phyloP scores from a whole-genome alignment of 108 stramenopile genomes.

The Aurantiochytrium sp. region DNA sequence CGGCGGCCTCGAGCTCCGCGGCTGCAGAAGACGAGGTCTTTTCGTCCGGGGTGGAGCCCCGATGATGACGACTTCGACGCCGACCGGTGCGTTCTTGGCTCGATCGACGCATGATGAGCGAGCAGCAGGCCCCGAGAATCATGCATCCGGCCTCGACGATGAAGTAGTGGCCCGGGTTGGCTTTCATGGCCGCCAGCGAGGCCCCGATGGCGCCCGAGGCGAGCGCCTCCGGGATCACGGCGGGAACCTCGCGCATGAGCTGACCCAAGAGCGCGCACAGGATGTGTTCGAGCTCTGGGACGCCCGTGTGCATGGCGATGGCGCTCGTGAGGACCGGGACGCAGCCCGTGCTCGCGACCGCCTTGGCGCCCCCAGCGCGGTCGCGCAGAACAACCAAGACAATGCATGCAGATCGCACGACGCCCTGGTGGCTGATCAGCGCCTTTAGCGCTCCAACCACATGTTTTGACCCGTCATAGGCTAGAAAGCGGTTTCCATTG shows the following conservation, averaged over 20 bases:
- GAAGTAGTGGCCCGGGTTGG: not conserved
- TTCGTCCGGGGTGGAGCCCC: not conserved
- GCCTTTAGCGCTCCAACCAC: not conserved
- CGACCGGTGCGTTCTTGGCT: not conserved
- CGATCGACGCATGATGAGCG: not conserved
- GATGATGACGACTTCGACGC: not conserved
- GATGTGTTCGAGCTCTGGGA: constrained; percentile 23
- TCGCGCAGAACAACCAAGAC: constrained; percentile 9
- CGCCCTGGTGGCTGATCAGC: not conserved
- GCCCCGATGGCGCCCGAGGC: not conserved
- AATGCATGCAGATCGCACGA: constrained; percentile 16
- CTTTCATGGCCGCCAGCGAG: not conserved
- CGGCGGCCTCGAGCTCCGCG: not conserved
- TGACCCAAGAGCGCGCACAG: constrained; percentile 3
- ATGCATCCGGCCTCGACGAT: constrained; percentile 20
- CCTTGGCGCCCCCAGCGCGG: not conserved
- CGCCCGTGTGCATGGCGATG: not conserved
- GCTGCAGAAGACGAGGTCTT: too few relatives aligned
- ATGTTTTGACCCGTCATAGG: not conserved
- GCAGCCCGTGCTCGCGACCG: not conserved
- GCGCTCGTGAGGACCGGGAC: not conserved
- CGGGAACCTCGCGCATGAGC: constrained; percentile 7
- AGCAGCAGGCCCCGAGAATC: not conserved
- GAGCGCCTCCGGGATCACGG: not conserved
- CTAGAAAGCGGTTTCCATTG: not conserved